Base-by-base conservation (phyloP, 768 basidiomycete genomes). In the Phlebiopsis gigantea region DNA sequence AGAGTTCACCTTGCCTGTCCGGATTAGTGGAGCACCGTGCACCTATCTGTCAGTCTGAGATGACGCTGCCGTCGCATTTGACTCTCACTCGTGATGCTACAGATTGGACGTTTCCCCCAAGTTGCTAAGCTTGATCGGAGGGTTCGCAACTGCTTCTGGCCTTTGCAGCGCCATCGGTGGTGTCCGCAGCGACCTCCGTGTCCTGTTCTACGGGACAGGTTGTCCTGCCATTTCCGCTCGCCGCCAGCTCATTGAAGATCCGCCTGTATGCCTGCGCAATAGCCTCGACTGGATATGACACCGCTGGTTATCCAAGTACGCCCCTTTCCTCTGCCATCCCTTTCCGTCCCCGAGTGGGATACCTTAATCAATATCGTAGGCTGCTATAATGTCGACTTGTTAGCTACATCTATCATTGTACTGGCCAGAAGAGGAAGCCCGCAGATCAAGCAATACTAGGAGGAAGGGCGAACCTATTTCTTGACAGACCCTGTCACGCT, bases 161-260 rank as follows among this genome's bases (percentile, higher is more conserved):
- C 66, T 87, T 83, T 47, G 75, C 83, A 3, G 78, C 85, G 2
- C 89, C 87, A 0, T 75, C 83, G 0, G 80, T 86, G 14, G 80
- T 86, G 15, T 88, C 88, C 0, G 87, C 88, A 0, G 84, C 87
- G 3, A 88, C 88, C 0, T 87, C 88, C 0, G 75, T 79, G 2
- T 74, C 80, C 2, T 90, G 90, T 60, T 78, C 90, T 31, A 73
- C 75, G 2, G 85, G 85, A 24, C 87, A 90, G 64, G 76, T 85
- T 1, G 57, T 65, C 2, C 66, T 86, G 8, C 84, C 84, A 0
- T 83, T 88, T 62, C 79, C 82, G 0, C 58, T 73, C 5, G 80
- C 78, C 62, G 73, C 81, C 1, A 77, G 77, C 1, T 73, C 82
- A 1, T 67, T 79, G 14, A 61, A 85, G n/a, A 73, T 89, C 69